Base-by-base conservation (phyloP, 1,284 basidiomycete species). In the Naganishia sp. region DNA sequence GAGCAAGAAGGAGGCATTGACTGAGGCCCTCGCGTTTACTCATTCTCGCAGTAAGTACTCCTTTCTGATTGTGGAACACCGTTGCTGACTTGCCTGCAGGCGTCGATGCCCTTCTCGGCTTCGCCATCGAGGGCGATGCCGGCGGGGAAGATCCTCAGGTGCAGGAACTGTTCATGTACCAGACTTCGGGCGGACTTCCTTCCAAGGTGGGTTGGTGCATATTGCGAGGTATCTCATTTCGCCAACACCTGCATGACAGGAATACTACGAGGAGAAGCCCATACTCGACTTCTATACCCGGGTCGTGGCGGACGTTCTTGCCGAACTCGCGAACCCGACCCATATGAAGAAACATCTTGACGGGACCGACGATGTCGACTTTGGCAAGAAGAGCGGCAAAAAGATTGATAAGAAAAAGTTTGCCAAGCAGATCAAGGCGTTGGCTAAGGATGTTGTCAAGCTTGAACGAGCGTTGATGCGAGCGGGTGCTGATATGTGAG, bases 141-240 rank as follows among this genome's bases (percentile, higher is more conserved):
- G 87, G 88, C 42, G 92, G 90, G 28, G 83, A 86, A n/a, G 91
- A 97, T 75, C 93, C 95, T 0, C 90, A 94, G 72, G 80, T 84
- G 53, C 92, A 95, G 85, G 86, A 87, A 0, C 83, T 94, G 18
- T 93, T 89, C 88, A 87, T 98, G 74, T 87, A 85, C 70, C 94
- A 98, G 75, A 86, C 89, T 7, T 84, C 82, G 11, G 83, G 97
- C 7, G 92, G 93, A 39, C 86, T 98, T 15, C 94, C 94, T 1
- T 87, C 93, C 49, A 93, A 94, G 84, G 89, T 88, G 64, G 39
- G 69, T 31, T 11, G 39, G 4, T 3, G 36, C 36, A 7, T 39
- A 13, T 39, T 39, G 36, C 9, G 10, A 39, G 21, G 2, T 42
- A 15, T 31, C 9, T 39, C 36, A 7, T 13, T 13, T 39, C 36